Evolutionary conservation across 495 filamentous ascomycete species (phyloP).

Genomic region (Penicillium alfredii): DNA sequence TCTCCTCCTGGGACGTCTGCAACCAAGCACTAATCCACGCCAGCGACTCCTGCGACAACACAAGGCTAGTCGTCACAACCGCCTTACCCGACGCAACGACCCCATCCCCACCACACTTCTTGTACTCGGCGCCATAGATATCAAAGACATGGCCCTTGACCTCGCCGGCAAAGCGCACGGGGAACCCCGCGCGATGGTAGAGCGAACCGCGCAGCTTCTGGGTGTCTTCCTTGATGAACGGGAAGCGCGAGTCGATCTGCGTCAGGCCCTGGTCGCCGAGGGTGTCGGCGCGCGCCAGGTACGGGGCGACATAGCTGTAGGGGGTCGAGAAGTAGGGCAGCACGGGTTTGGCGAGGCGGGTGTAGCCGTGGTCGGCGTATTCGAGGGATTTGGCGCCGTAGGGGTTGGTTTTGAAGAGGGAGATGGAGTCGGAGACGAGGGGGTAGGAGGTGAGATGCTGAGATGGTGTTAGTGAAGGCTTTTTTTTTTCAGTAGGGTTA

Average conservation of each 20-base stretch:
- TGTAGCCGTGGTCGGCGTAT: conserved; percentile 62
- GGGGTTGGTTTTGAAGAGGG: conserved; percentile 69
- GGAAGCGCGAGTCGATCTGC: conserved; percentile 73
- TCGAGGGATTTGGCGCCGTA: conserved; percentile 76
- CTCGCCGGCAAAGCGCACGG: conserved; percentile 57
- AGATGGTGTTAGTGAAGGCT: conserved; percentile 4
- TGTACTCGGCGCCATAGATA: conserved; percentile 68
- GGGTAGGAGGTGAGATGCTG: conserved; percentile 86
- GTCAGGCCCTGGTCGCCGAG: conserved; percentile 69
- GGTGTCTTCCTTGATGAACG: conserved; percentile 83
- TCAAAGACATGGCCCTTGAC: conserved; percentile 70
- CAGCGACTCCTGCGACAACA: conserved; percentile 63
- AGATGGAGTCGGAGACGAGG: conserved; percentile 71
- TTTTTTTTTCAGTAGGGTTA: neutral
- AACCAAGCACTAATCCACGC: conserved; percentile 51
- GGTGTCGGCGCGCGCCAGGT: conserved; percentile 72
- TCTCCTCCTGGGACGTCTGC: conserved; percentile 55
- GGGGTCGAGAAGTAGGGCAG: conserved; percentile 72
- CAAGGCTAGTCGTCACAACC: conserved; percentile 63
- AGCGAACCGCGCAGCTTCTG: conserved; percentile 64
- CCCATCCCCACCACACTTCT: conserved; percentile 67
- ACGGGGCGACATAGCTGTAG: conserved; percentile 72
- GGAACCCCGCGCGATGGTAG: conserved; percentile 57
- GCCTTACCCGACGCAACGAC: conserved; percentile 67
- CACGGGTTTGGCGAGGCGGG: conserved; percentile 61